These are phyloP conservation scores for Cryptomeria japonica DNA, from an alignment of 75 land plant genomes.

Conservation along the genomic window DNA sequence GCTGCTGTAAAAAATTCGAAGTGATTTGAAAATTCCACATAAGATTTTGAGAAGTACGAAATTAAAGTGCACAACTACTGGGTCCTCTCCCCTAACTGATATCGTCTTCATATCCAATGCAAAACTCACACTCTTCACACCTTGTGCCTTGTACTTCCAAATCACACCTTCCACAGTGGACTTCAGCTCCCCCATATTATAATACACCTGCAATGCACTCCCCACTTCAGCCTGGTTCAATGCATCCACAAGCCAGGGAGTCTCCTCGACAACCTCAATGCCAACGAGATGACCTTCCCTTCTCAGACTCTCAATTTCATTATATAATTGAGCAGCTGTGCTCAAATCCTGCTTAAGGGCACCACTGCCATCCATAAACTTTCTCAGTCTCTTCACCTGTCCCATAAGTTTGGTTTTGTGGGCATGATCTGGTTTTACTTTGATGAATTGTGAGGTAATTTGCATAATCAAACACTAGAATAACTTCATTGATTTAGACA, in stretches of 20 bases:
- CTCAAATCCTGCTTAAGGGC: slow-evolving; percentile 58
- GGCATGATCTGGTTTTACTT: too few species aligned
- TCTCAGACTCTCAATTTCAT: slow-evolving; percentile 65
- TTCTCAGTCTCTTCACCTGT: slow-evolving; percentile 54
- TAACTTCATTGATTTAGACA: too few species aligned
- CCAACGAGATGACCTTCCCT: slow-evolving; percentile 64
- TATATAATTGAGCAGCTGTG: slow-evolving; percentile 79
- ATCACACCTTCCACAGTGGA: slow-evolving; percentile 72
- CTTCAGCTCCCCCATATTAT: slow-evolving; percentile 86
- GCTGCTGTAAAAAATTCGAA: too few species aligned
- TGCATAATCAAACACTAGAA: too few species aligned
- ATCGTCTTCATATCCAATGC: slow-evolving; percentile 97
- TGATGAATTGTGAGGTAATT: too few species aligned
- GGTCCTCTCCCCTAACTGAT: too few species aligned
- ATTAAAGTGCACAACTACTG: too few species aligned
- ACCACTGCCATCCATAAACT: slow-evolving; percentile 36
- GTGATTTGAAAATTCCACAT: too few species aligned
- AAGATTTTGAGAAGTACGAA: too few species aligned
- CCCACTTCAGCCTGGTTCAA: slow-evolving; percentile 92
- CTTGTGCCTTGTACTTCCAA: slow-evolving; percentile 59
- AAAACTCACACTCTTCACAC: slow-evolving; percentile 60
- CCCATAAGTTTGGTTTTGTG: too few species aligned
- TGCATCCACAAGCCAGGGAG: slow-evolving; percentile 61
- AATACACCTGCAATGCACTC: slow-evolving; percentile 85
- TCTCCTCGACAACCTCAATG: slow-evolving; percentile 73